phyloP scores from a whole-genome alignment of 306 rosid species.

The Trifolium repens region DNA sequence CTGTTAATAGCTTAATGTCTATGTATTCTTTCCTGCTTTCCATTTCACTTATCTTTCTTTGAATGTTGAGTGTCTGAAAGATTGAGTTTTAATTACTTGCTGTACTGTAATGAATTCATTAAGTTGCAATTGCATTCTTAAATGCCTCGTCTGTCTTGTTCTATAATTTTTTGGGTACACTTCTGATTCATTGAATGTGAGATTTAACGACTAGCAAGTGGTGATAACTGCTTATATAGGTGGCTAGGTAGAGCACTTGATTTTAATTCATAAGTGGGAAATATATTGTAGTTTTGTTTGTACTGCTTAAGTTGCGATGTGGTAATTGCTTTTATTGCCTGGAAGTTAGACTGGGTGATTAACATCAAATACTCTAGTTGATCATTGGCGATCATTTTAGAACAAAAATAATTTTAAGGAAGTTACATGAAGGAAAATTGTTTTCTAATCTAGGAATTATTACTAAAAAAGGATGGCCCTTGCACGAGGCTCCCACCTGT shows the following conservation, averaged over 20 bases:
- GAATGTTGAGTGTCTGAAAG: neutral
- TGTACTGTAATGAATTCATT: neutral
- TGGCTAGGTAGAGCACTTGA: slow-evolving; percentile 6
- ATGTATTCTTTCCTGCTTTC: slow-evolving; percentile 11
- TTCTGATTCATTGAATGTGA: neutral
- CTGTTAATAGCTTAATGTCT: slow-evolving; percentile 27
- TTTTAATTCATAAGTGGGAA: neutral
- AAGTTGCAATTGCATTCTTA: neutral
- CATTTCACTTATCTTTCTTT: slow-evolving; percentile 24
- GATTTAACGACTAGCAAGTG: slow-evolving; percentile 19
- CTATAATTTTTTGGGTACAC: neutral
- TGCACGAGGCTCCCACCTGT: neutral
- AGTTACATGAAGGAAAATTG: neutral
- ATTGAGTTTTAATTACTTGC: slow-evolving; percentile 20
- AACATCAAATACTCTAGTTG: slow-evolving; percentile 20
- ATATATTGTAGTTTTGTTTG: slow-evolving; percentile 14
- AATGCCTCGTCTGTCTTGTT: neutral
- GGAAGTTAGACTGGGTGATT: slow-evolving; percentile 2
- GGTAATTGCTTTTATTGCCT: neutral
- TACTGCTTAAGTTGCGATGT: slow-evolving; percentile 13
- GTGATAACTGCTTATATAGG: slow-evolving; percentile 13
- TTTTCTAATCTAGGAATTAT: slow-evolving; percentile 9
- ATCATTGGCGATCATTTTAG: neutral
- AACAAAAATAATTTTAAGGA: neutral
- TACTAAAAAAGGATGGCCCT: neutral